phyloP scores from a whole-genome alignment of 106 monocot genomes.

The Platanthera guangdongensis region DNA sequence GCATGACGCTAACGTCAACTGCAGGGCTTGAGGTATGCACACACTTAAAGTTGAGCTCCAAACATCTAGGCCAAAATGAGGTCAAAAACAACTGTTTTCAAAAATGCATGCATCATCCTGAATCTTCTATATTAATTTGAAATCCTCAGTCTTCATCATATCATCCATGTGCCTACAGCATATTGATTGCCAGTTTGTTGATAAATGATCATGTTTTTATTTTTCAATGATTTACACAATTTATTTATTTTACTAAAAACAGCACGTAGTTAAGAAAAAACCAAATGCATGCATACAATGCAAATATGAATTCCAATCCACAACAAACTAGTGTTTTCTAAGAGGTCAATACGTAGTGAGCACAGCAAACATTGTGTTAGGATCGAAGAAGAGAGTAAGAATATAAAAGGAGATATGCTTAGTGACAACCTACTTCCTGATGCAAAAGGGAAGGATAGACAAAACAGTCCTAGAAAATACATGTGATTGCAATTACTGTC shows the following conservation, averaged over 20 bases:
- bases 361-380: not conserved
- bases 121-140: not conserved
- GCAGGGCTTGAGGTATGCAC: not conserved
- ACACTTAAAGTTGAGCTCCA: not conserved
- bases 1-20: not conserved
- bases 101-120: not conserved
- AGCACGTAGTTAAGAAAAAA: not conserved
- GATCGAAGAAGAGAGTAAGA: not conserved
- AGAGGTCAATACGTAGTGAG: not conserved
- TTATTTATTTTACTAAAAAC: not conserved
- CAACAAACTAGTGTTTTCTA: not conserved
- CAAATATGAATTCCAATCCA: not conserved
- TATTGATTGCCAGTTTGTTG: not conserved
- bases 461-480: not conserved
- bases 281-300: not conserved
- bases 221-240: not conserved
- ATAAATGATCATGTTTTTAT: not conserved
- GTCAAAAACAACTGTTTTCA: not conserved
- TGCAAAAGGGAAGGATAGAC: not conserved
- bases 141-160: not conserved
- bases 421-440: not conserved
- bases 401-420: not conserved
- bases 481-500: not conserved
- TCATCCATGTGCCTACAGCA: not conserved
- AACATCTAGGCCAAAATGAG: not conserved